Percentiles rank a stretch among this genome's conserved stretches.
These are phyloP conservation scores for Dalbergia cochinchinensis DNA, from an alignment of 306 rosid genomes.

Conservation along the genomic window DNA sequence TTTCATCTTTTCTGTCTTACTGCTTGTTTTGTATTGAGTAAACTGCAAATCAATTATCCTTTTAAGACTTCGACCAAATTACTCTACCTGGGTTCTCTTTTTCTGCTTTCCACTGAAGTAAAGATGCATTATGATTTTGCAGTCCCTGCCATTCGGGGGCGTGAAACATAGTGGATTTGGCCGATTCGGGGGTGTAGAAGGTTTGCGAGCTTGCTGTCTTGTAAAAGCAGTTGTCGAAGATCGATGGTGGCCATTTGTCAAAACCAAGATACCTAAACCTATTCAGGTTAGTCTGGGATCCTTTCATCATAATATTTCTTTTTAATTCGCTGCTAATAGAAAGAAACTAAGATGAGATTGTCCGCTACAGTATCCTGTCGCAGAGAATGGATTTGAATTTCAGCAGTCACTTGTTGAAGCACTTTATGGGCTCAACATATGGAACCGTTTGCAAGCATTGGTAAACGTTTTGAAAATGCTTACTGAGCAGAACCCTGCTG, in stretches of 20 bases:
- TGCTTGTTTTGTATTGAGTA: neutral
- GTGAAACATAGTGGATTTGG: conserved; percentile 94
- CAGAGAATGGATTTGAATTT: conserved; percentile 84
- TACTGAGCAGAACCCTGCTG: conserved; percentile 61
- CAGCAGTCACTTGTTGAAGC: conserved; percentile 81
- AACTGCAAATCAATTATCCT: neutral
- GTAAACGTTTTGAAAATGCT: conserved; percentile 73
- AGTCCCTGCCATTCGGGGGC: conserved; percentile 96
- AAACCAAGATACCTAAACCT: conserved; percentile 86
- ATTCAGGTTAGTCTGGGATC: conserved; percentile 69
- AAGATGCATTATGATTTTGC: conserved; percentile 50
- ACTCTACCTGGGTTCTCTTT: neutral
- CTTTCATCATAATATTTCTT: neutral
- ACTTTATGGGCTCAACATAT: conserved; percentile 73
- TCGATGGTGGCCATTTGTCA: conserved; percentile 88
- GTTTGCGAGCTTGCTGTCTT: conserved; percentile 91
- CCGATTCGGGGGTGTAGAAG: conserved; percentile 89
- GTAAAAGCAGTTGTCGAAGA: conserved; percentile 90
- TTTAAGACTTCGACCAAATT: neutral
- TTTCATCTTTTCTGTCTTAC: too few species aligned
- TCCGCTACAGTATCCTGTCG: conserved; percentile 73
- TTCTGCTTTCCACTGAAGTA: conserved; percentile 24
- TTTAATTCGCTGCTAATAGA: neutral
- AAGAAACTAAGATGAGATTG: conserved; percentile 30
- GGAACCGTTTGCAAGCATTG: conserved; percentile 83